Percentiles rank a stretch among this genome's conserved stretches.
These are phyloP conservation scores for Aspergillus sp. DNA, from an alignment of 2,329 filamentous ascomycete genomes.

Conservation along the genomic window DNA sequence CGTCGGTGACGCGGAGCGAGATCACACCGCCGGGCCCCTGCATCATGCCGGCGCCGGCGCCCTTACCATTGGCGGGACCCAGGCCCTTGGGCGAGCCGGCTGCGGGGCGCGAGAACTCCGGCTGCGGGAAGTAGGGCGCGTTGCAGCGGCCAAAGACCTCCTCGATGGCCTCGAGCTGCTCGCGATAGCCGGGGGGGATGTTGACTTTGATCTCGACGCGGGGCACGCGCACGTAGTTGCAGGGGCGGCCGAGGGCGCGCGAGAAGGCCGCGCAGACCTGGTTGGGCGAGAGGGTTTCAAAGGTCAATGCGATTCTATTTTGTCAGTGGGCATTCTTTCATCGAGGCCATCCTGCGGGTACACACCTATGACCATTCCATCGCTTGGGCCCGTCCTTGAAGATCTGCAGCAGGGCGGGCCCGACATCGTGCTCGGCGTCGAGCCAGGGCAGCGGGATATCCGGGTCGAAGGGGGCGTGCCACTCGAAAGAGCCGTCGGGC, in stretches of 20 bases:
- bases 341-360: too few species aligned
- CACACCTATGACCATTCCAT: conserved; percentile 76
- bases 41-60: conserved; percentile 46
- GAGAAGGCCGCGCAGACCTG: conserved; percentile 81
- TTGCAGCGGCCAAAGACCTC: conserved; percentile 57
- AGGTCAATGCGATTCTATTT: conserved; percentile 77
- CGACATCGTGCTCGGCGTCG: conserved; percentile 93
- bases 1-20: conserved; percentile 67
- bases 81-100: conserved; percentile 38
- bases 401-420: conserved; percentile 85
- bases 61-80: conserved; percentile 37
- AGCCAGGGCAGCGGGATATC: conserved; percentile 89
- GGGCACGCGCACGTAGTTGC: conserved; percentile 72
- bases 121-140: conserved; percentile 63
- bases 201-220: conserved; percentile 77
- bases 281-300: conserved; percentile 78
- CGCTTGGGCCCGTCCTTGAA: conserved; percentile 88
- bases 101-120: conserved; percentile 49
- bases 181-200: conserved; percentile 82
- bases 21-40: conserved; percentile 52
- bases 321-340: too few species aligned
- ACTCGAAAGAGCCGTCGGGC: conserved; percentile 79
- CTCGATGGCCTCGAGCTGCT: conserved; percentile 71
- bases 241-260: conserved; percentile 71
- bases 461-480: conserved; percentile 91